Conservation (phyloP, 306 rosid genomes). For the Argentina anserina region DNA sequence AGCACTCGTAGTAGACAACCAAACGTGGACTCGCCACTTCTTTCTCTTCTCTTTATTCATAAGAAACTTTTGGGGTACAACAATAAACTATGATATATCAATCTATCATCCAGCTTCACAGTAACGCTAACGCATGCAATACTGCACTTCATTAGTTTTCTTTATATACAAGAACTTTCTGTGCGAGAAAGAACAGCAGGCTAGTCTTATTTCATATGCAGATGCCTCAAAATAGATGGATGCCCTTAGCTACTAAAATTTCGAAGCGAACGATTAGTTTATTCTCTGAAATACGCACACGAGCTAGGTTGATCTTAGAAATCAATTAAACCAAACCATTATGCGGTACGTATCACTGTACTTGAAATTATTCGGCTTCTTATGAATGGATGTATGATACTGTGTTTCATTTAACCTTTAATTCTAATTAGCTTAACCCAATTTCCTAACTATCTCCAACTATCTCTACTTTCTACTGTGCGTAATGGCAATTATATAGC, state of each 20-base stretch:
- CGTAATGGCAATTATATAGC: not conserved
- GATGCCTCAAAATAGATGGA: not conserved
- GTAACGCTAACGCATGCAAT: not conserved
- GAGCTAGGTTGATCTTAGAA: too few relatives aligned
- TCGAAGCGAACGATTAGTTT: too few relatives aligned
- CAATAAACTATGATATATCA: not conserved
- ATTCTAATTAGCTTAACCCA: not conserved
- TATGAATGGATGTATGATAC: not conserved
- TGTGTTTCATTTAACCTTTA: not conserved
- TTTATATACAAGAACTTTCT: not conserved
- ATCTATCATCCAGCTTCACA: not conserved
- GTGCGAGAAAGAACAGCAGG: not conserved
- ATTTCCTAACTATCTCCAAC: not conserved
- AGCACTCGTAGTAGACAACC: conserved; percentile 40
- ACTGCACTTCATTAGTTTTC: not conserved
- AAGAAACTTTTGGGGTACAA: not conserved
- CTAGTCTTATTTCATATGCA: conserved; percentile 1
- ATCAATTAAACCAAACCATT: not conserved
- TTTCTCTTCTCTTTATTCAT: not conserved
- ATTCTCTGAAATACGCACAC: not conserved
- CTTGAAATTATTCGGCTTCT: not conserved
- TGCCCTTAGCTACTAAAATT: too few relatives aligned
- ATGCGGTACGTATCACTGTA: not conserved
- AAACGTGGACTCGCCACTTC: conserved; percentile 26
- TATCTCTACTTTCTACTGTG: not conserved